These are phyloP conservation scores for Azolla pinnata DNA, from an alignment of 75 land plant genomes.

Conservation along the genomic window DNA sequence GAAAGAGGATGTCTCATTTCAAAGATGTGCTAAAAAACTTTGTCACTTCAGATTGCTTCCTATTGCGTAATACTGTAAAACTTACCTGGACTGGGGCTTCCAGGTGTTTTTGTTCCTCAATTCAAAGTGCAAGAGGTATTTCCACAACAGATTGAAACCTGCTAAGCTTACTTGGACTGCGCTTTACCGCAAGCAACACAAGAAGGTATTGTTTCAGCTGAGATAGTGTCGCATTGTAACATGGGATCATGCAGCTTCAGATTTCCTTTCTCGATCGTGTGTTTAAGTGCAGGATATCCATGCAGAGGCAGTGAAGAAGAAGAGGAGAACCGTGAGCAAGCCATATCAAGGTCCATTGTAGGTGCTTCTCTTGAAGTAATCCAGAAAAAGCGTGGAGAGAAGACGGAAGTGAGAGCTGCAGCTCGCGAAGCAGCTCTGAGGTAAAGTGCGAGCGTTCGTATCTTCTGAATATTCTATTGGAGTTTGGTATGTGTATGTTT, in stretches of 20 bases:
- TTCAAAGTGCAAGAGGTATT: constrained; percentile 69
- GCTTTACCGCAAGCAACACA: constrained; percentile 62
- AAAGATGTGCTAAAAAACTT: too few species aligned
- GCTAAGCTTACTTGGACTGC: constrained; percentile 71
- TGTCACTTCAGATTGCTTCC: too few species aligned
- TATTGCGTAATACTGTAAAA: too few species aligned
- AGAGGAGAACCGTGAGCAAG: constrained; percentile 52
- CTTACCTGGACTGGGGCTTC: too few species aligned
- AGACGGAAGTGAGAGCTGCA: constrained; percentile 76
- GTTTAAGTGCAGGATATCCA: constrained; percentile 40
- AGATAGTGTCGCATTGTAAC: not conserved
- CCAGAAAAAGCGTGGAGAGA: constrained; percentile 73
- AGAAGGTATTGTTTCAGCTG: constrained; percentile 37
- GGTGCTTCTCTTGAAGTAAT: constrained; percentile 85
- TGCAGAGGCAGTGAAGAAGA: constrained; percentile 63
- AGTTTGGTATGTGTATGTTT: too few species aligned
- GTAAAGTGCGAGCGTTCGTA: not conserved
- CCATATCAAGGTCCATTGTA: constrained; percentile 81
- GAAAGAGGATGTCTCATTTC: too few species aligned
- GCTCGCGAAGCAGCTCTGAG: constrained; percentile 81
- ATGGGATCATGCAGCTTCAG: not conserved
- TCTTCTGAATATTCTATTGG: not conserved
- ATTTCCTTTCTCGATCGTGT: not conserved
- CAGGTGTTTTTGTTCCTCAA: constrained; percentile 58
- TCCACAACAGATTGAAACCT: constrained; percentile 64